phyloP scores from a whole-genome alignment of 805 yeast genomes.

The Cyberlindnera japonica region DNA sequence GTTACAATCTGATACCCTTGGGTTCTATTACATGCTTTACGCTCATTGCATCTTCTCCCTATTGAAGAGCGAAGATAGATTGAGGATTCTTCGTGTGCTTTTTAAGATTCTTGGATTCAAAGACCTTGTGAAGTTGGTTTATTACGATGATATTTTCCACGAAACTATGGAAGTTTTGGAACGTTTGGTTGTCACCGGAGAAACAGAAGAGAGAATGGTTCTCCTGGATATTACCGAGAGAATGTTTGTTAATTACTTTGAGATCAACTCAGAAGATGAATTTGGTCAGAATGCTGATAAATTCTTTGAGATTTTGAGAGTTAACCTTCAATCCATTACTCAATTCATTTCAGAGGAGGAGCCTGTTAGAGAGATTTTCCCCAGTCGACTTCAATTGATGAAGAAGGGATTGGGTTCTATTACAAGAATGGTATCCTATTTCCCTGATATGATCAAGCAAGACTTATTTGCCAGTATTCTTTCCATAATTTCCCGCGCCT shows the following conservation, averaged over 20 bases:
- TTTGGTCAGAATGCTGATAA: constrained; percentile 64
- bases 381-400: constrained; percentile 38
- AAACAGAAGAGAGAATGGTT: constrained; percentile 40
- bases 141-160: constrained; percentile 62
- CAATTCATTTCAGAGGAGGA: constrained; percentile 51
- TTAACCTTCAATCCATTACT: constrained; percentile 61
- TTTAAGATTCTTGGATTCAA: constrained; percentile 52
- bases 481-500: constrained; percentile 43
- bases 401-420: constrained; percentile 49
- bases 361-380: constrained; percentile 7
- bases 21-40: constrained; percentile 74
- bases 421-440: constrained; percentile 56
- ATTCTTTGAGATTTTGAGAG: constrained; percentile 73
- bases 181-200: constrained; percentile 58
- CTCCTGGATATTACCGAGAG: constrained; percentile 56
- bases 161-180: constrained; percentile 78
- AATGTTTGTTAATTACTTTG: constrained; percentile 46
- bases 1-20: constrained; percentile 53
- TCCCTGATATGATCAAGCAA: constrained; percentile 63
- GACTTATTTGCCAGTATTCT: constrained; percentile 74
- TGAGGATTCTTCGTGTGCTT: constrained; percentile 47
- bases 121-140: constrained; percentile 54
- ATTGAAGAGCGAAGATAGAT: constrained; percentile 36
- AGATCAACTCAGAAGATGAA: constrained; percentile 34
- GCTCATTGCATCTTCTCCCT: constrained; percentile 81